These are phyloP conservation scores for Metschnikowia cubensis DNA, from an alignment of 805 yeast genomes.

Conservation along the genomic window DNA sequence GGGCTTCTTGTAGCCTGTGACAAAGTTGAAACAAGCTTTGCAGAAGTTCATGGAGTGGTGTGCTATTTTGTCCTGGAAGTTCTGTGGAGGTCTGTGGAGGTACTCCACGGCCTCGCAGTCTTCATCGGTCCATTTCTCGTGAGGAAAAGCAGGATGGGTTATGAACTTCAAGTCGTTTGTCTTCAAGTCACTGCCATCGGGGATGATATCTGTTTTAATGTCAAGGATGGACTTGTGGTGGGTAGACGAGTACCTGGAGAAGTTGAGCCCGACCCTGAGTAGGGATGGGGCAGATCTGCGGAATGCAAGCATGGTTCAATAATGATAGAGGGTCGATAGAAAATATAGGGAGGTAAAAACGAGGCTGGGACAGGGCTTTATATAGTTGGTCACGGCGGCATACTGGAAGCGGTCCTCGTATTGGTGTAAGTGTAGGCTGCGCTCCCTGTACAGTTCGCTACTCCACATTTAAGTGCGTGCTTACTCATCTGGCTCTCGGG, in stretches of 20 bases:
- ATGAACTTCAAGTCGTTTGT: conserved; percentile 33
- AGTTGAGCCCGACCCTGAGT: conserved; percentile 5
- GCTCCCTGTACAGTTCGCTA: not conserved
- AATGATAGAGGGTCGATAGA: too few species aligned
- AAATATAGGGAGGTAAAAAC: too few species aligned
- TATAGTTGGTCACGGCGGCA: not conserved
- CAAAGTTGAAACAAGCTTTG: conserved; percentile 53
- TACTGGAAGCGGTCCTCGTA: not conserved
- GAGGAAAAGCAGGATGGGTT: conserved; percentile 39
- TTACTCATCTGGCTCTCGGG: not conserved
- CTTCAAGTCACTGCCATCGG: conserved; percentile 13
- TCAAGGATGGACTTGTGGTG: conserved; percentile 6
- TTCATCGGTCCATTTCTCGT: conserved; percentile 27
- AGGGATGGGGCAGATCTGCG: conserved; percentile 4
- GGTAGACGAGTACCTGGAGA: conserved; percentile 1
- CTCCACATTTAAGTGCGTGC: not conserved
- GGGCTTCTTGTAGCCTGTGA: conserved; percentile 64
- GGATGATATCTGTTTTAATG: conserved; percentile 14
- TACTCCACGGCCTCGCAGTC: conserved; percentile 38
- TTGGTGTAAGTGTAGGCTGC: not conserved
- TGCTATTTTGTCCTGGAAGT: conserved; percentile 51
- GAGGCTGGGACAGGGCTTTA: not conserved
- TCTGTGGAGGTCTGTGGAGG: conserved; percentile 50
- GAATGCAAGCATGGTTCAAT: conserved; percentile 2
- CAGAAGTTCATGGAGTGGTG: conserved; percentile 41